phyloP scores from a whole-genome alignment of 1,284 basidiomycete species.

The Apiotrichum sp. region DNA sequence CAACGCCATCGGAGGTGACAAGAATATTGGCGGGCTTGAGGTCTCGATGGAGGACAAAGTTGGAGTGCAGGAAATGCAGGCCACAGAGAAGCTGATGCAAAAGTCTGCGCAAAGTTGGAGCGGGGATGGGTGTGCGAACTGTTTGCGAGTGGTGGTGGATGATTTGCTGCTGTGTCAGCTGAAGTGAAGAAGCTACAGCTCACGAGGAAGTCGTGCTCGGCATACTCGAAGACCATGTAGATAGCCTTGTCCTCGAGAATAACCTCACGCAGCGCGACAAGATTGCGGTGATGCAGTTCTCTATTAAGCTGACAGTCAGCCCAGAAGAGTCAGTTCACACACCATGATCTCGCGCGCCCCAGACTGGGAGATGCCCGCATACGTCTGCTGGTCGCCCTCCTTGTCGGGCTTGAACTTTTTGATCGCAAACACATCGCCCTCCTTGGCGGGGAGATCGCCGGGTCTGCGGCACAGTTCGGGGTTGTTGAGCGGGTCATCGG shows the following conservation, averaged over 20 bases:
- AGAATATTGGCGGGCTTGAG: constrained; percentile 99
- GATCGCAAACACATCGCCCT: constrained; percentile 75
- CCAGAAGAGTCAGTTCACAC: constrained; percentile 35
- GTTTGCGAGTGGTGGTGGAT: constrained; percentile 96
- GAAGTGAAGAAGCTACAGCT: constrained; percentile 34
- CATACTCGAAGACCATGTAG: constrained; percentile 98
- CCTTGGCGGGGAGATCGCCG: constrained; percentile 54
- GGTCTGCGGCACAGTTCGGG: constrained; percentile 50
- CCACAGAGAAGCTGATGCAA: constrained; percentile 95
- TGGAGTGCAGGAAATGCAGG: constrained; percentile 87
- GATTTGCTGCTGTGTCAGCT: constrained; percentile 63
- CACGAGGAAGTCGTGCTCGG: constrained; percentile 95
- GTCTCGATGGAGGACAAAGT: constrained; percentile 66
- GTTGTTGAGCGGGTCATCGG: constrained; percentile 31
- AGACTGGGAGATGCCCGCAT: constrained; percentile 96
- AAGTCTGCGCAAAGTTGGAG: constrained; percentile 80
- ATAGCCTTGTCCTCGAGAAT: constrained; percentile 97
- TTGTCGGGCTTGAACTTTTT: constrained; percentile 99
- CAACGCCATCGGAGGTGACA: constrained; percentile 77
- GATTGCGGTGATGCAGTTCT: constrained; percentile 87
- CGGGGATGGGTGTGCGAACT: constrained; percentile 64
- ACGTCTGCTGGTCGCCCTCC: constrained; percentile 85
- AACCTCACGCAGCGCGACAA: constrained; percentile 86
- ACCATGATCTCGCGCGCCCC: constrained; percentile 94
- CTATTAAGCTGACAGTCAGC: constrained; percentile 67